A percentile compares a stretch with the other conserved stretches of the same genome.
These are phyloP conservation scores for Fusarium sp. DNA, from an alignment of 2,329 filamentous ascomycete species.

Conservation along the genomic window DNA sequence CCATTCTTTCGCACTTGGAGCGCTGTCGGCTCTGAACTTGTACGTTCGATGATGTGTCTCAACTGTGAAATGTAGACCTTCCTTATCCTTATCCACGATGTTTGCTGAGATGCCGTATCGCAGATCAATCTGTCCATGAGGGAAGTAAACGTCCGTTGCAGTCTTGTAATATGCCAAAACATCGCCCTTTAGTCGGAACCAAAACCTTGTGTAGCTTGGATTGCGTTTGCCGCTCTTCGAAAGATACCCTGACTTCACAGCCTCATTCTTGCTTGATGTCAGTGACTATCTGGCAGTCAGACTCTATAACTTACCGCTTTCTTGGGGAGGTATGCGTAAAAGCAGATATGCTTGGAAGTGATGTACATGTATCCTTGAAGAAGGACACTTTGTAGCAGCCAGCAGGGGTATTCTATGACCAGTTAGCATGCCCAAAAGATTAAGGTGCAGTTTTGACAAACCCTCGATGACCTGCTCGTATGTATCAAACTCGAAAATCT, in stretches of 20 bases:
- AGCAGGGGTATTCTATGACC: constrained; percentile 83
- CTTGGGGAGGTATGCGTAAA: constrained; percentile 96
- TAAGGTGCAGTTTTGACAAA: constrained; percentile 44
- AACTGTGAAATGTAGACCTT: constrained; percentile 79
- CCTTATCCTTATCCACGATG: constrained; percentile 78
- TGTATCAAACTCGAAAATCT: constrained; percentile 84
- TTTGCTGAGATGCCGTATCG: constrained; percentile 90
- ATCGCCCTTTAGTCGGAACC: constrained; percentile 92
- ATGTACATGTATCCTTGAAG: constrained; percentile 97
- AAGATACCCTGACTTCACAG: constrained; percentile 87
- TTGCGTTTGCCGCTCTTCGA: constrained; percentile 89
- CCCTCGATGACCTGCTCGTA: constrained; percentile 85
- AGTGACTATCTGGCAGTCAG: neutral
- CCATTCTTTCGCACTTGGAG: constrained; percentile 92
- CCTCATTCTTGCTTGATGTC: constrained; percentile 63
- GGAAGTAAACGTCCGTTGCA: constrained; percentile 87
- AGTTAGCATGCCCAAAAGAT: constrained; percentile 21
- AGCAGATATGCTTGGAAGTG: constrained; percentile 90
- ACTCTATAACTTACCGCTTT: constrained; percentile 70
- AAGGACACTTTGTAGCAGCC: constrained; percentile 88
- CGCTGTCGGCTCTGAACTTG: constrained; percentile 88
- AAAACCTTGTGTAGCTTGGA: constrained; percentile 87
- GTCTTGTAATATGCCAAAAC: constrained; percentile 90
- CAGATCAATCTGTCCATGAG: constrained; percentile 88
- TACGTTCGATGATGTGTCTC: constrained; percentile 85